Base-by-base conservation (phyloP, 805 yeast genomes). In the Monosporozyma aerobia region DNA sequence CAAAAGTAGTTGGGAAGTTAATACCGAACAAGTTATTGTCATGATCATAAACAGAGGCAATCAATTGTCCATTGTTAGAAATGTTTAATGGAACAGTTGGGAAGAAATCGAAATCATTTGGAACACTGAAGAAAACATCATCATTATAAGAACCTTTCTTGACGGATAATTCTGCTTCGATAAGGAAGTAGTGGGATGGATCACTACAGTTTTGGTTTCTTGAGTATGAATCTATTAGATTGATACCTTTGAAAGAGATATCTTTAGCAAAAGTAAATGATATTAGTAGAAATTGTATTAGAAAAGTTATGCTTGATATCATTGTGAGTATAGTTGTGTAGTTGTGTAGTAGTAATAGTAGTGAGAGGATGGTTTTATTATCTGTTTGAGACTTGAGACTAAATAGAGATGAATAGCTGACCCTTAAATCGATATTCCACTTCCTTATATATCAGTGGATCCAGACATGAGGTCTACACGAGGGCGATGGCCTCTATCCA, bases 101-200 rank as follows among this genome's bases (percentile, higher is more conserved):
- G 29, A 60, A 55, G 7, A 57, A 49, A n/a, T 37, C 53, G 33
- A 67, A 61, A 2, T 59, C 60, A 3, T 53, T 37, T 22, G 69
- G 69, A 8, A 64, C 56, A 4, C 61, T 56, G 19, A 67, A 50
- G 33, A 54, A 57, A 8, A 67, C 45, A 13, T 58, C 60, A 11
- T 55, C 51, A 8, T 51, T 45, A 8, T 45, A 19, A 25, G 52
- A 53, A 23, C 63, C 64, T 32, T 56, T 53, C 3, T 64, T 54
- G 13, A 65, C 56, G 41, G 53, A 59, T 25, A 67, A 32, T 43
- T 62, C 63, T 2, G 64, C 65, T 35, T 58, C 57, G 13, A 67
- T 53, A 25, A 61, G 16, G 50, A 67, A 63, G 64, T 64, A 63
- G 50, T 65, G 66, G 47, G 58, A 51, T 23, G 56, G 52, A 50